These are phyloP conservation scores for Striga asiatica DNA, from an alignment of 257 asterid genomes.

Conservation along the genomic window DNA sequence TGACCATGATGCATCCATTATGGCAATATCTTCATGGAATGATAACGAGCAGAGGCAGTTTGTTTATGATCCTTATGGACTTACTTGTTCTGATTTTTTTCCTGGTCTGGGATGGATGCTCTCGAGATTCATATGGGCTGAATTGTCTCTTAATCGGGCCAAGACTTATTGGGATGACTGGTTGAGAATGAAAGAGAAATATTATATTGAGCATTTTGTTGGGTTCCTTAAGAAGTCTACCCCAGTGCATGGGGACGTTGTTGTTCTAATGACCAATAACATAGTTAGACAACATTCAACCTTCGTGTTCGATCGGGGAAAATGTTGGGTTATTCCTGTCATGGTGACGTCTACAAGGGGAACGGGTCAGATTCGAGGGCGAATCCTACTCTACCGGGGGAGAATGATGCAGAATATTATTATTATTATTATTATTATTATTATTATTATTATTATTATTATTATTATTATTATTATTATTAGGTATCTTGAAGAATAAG, in stretches of 20 bases:
- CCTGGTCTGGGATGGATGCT: slow-evolving; percentile 99
- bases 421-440: too few relatives aligned
- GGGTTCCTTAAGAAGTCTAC: slow-evolving; percentile 59
- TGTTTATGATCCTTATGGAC: slow-evolving; percentile 86
- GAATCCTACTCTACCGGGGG: too few relatives aligned
- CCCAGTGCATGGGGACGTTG: slow-evolving; percentile 55
- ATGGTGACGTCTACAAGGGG: too few relatives aligned
- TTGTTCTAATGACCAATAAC: slow-evolving; percentile 48
- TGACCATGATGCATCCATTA: slow-evolving; percentile 71
- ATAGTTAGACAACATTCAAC: too few relatives aligned
- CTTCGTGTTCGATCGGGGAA: too few relatives aligned
- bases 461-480: too few relatives aligned
- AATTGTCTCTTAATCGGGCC: slow-evolving; percentile 98
- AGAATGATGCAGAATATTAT: too few relatives aligned
- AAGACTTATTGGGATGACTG: slow-evolving; percentile 99
- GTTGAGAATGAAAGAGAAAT: slow-evolving; percentile 86
- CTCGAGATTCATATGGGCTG: slow-evolving; percentile 82
- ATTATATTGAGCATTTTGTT: slow-evolving; percentile 59
- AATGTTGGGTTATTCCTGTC: too few relatives aligned
- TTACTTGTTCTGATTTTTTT: slow-evolving; percentile 93
- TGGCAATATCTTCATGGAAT: slow-evolving; percentile 99
- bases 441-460: too few relatives aligned
- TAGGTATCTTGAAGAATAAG: too few relatives aligned
- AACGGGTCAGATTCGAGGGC: too few relatives aligned
- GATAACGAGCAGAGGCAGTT: slow-evolving; percentile 95